Evolutionary conservation across 2,329 filamentous ascomycete species (phyloP).

Genomic region (Aureobasidium melanogenum): DNA sequence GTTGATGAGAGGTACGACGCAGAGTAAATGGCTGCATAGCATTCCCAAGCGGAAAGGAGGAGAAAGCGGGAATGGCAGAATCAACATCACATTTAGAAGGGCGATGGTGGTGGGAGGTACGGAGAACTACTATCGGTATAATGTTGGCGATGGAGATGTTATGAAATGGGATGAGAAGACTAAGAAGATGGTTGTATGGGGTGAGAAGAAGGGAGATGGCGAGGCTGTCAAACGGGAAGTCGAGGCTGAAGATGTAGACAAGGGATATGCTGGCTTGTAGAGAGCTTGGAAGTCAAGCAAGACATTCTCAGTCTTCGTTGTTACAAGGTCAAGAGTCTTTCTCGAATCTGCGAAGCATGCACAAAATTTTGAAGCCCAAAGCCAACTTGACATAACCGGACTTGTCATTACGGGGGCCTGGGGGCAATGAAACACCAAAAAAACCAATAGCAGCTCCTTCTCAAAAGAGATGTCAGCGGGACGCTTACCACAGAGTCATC

Average conservation of each 20-base stretch:
- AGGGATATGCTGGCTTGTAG: not conserved
- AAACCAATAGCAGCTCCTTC: too few relatives aligned
- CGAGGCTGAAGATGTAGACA: not conserved
- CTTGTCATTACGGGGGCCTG: not conserved
- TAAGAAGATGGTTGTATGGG: conserved; percentile 42
- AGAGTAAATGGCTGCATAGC: conserved; percentile 67
- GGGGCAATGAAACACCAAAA: not conserved
- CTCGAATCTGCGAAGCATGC: not conserved
- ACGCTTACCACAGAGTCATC: too few relatives aligned
- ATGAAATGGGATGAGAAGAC: conserved; percentile 55
- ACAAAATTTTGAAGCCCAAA: not conserved
- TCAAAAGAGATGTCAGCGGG: too few relatives aligned
- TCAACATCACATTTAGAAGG: conserved; percentile 69
- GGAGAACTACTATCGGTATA: conserved; percentile 79
- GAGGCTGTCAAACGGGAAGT: not conserved
- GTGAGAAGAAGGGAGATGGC: not conserved
- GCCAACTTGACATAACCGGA: too few relatives aligned
- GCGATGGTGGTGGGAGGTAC: conserved; percentile 65
- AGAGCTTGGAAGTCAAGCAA: not conserved
- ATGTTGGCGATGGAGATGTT: conserved; percentile 62
- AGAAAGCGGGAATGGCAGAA: conserved; percentile 51
- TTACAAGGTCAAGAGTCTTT: too few relatives aligned
- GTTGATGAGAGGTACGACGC: conserved; percentile 67
- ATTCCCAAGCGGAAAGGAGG: conserved; percentile 65
- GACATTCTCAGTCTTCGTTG: not conserved